Evolutionary conservation across 2,329 filamentous ascomycete species (phyloP).

Genomic region (Aquanectria penicillioides): DNA sequence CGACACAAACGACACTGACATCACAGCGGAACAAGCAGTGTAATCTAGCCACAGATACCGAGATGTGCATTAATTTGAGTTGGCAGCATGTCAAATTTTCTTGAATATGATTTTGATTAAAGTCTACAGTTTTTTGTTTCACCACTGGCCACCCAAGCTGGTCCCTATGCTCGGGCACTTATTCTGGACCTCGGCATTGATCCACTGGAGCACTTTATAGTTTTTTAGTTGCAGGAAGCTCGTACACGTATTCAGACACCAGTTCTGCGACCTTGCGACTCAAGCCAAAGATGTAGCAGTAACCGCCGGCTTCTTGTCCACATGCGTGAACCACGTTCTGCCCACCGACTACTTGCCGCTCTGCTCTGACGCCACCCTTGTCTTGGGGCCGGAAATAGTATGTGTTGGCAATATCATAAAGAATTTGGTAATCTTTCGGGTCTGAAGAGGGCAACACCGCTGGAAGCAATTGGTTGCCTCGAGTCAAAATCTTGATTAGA

Average conservation of each 20-base stretch:
- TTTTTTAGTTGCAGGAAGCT: too few relatives aligned
- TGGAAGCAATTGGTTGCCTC: not conserved
- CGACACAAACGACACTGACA: too few relatives aligned
- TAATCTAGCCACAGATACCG: too few relatives aligned
- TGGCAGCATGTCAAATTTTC: too few relatives aligned
- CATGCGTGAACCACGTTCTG: conserved; percentile 18
- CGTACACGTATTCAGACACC: conserved; percentile 2
- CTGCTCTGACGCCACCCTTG: conserved; percentile 1
- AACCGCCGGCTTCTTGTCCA: conserved; percentile 13
- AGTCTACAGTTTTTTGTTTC: too few relatives aligned
- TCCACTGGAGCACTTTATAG: too few relatives aligned
- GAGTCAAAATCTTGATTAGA: not conserved
- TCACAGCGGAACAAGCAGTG: too few relatives aligned
- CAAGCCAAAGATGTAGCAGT: conserved; percentile 11
- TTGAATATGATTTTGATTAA: too few relatives aligned
- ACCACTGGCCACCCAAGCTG: too few relatives aligned
- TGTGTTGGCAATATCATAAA: conserved; percentile 12
- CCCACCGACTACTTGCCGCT: not conserved
- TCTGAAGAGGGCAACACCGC: not conserved
- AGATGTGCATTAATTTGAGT: too few relatives aligned
- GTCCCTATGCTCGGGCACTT: too few relatives aligned
- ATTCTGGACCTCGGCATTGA: too few relatives aligned
- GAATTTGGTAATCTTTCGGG: conserved; percentile 6
- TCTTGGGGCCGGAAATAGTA: not conserved
- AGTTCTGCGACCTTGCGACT: not conserved